Conservation (phyloP, 2,329 filamentous ascomycete species). For the Pseudogymnoascus destructans region DNA sequence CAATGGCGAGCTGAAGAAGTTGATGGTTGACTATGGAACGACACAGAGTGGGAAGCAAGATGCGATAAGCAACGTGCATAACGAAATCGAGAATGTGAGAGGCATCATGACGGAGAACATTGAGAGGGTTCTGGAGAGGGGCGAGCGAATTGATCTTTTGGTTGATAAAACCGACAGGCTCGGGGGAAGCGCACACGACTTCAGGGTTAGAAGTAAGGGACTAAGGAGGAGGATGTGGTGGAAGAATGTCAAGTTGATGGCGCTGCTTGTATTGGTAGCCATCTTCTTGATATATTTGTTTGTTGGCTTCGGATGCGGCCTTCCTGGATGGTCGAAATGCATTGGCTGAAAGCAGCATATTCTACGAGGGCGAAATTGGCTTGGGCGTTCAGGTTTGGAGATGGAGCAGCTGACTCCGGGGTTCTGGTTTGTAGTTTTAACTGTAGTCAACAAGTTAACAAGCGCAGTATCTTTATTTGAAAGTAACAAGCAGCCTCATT, state of each 20-base stretch:
- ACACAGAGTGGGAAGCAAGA: conserved; percentile 64
- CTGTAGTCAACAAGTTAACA: neutral
- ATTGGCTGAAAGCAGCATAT: conserved; percentile 15
- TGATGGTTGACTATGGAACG: conserved; percentile 78
- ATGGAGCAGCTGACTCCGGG: neutral
- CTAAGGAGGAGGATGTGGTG: conserved; percentile 96
- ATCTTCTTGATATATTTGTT: conserved; percentile 59
- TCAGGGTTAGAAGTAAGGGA: conserved; percentile 73
- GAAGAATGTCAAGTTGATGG: conserved; percentile 97
- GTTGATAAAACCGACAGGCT: conserved; percentile 94
- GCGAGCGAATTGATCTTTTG: conserved; percentile 83
- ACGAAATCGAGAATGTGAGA: conserved; percentile 82
- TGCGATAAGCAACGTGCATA: conserved; percentile 68
- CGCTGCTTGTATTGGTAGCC: conserved; percentile 57
- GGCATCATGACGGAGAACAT: conserved; percentile 96
- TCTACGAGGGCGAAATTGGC: neutral
- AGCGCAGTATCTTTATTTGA: neutral
- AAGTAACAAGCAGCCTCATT: no score
- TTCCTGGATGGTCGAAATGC: conserved; percentile 38
- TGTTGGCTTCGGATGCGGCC: conserved; percentile 58
- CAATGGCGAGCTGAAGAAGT: conserved; percentile 60
- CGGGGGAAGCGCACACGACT: conserved; percentile 79
- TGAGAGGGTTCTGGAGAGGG: conserved; percentile 74
- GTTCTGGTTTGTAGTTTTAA: neutral
- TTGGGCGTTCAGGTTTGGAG: conserved; percentile 4